phyloP scores from a whole-genome alignment of 2,329 filamentous ascomycete genomes.

The Epichloe coenophiala region DNA sequence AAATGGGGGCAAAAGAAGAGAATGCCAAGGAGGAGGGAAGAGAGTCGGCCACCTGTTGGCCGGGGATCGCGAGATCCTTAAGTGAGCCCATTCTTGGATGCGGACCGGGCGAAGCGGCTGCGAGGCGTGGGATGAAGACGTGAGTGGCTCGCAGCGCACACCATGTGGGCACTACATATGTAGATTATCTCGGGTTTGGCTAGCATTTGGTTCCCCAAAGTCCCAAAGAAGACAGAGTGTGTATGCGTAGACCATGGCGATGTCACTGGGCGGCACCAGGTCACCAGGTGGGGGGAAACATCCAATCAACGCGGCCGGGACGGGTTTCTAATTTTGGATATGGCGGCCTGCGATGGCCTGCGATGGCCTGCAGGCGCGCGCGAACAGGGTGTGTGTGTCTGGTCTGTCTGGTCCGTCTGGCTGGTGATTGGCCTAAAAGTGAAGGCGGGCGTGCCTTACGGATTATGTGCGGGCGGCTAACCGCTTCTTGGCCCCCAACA shows the following conservation, averaged over 20 bases:
- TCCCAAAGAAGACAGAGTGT: not conserved
- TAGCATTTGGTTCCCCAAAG: not conserved
- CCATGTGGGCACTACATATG: conserved; percentile 4
- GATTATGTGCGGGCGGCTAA: conserved; percentile 11
- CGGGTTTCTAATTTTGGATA: conserved; percentile 23
- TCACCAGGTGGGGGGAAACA: not conserved
- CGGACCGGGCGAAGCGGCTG: conserved; percentile 14
- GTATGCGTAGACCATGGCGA: not conserved
- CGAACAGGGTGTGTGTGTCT: conserved; percentile 15
- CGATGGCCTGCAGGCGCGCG: conserved; percentile 23
- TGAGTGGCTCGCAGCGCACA: conserved; percentile 12
- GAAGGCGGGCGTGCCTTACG: not conserved
- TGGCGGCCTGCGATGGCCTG: conserved; percentile 9
- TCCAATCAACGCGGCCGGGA: conserved; percentile 19
- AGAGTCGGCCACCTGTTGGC: conserved; percentile 12
- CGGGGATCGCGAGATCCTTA: conserved; percentile 17
- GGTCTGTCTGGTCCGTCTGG: not conserved
- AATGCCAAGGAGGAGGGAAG: conserved; percentile 18
- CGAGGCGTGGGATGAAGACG: conserved; percentile 12
- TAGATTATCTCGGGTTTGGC: conserved; percentile 2
- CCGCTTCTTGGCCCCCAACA: conserved; percentile 9
- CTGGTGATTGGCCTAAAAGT: conserved; percentile 10
- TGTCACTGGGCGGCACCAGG: not conserved
- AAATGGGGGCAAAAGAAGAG: conserved; percentile 21
- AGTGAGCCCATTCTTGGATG: conserved; percentile 7